A percentile compares a stretch with the other conserved stretches of the same genome.
phyloP scores from a whole-genome alignment of 805 yeast genomes.

The Starmera amethionina region DNA sequence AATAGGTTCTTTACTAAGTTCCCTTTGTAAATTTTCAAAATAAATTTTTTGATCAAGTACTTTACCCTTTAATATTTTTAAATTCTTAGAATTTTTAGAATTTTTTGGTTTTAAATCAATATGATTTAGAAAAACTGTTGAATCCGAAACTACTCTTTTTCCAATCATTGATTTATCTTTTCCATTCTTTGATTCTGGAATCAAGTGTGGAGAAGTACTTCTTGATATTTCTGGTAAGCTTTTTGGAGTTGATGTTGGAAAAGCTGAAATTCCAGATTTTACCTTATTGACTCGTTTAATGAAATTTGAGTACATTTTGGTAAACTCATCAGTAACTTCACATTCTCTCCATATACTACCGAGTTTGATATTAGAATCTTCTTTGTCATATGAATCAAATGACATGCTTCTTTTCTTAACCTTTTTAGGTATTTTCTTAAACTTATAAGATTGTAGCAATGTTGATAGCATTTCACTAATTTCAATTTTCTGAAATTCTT shows the following conservation, averaged over 20 bases:
- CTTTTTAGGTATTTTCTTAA: not conserved
- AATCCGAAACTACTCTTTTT: too few relatives aligned
- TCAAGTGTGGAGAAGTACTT: too few relatives aligned
- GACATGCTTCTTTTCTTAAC: slow-evolving; percentile 1
- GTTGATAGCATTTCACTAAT: slow-evolving; percentile 10
- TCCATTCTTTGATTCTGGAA: too few relatives aligned
- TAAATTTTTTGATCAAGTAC: slow-evolving; percentile 5
- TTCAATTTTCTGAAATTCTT: slow-evolving; percentile 7
- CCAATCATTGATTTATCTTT: too few relatives aligned
- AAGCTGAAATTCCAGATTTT: not conserved
- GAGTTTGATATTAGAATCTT: not conserved
- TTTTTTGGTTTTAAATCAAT: not conserved
- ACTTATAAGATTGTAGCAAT: slow-evolving; percentile 8
- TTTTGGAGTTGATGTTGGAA: not conserved
- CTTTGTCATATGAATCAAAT: not conserved
- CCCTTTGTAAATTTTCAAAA: slow-evolving; percentile 8
- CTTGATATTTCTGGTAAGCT: not conserved
- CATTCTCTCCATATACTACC: too few relatives aligned
- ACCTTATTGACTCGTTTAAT: not conserved
- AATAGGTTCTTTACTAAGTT: not conserved
- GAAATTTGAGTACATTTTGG: slow-evolving; percentile 2
- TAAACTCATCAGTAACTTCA: slow-evolving; percentile 2
- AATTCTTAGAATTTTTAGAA: not conserved
- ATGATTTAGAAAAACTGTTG: not conserved
- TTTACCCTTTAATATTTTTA: too few relatives aligned